Conservation (phyloP, 78 protist species). For the Guillardia theta region DNA sequence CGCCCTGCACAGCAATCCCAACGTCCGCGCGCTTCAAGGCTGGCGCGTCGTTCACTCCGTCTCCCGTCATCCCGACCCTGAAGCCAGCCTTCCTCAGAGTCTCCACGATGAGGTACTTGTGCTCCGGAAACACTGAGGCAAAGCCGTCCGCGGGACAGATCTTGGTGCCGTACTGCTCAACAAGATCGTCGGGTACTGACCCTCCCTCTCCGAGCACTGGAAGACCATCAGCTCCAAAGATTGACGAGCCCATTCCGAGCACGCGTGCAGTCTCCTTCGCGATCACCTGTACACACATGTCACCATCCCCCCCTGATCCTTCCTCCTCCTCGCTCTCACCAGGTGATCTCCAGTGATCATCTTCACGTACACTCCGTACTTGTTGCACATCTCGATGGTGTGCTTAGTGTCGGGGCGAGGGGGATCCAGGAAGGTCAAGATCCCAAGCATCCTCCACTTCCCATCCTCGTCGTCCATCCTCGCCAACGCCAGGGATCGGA, state of each 20-base stretch:
- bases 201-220: conserved; percentile 11
- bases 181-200: not conserved
- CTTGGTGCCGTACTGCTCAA: not conserved
- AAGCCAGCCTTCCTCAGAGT: conserved; percentile 49
- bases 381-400: not conserved
- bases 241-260: conserved; percentile 39
- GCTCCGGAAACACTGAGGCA: conserved; percentile 81
- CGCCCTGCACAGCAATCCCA: conserved; percentile 32
- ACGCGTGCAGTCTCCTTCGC: conserved; percentile 81
- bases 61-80: conserved; percentile 93
- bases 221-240: not conserved
- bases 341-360: conserved; percentile 18
- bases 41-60: conserved; percentile 98
- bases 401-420: conserved; percentile 37
- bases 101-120: conserved; percentile 86
- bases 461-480: not conserved
- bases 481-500: conserved; percentile 23
- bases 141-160: not conserved
- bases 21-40: conserved; percentile 92
- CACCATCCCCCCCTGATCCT: too few relatives aligned
- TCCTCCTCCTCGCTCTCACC: not conserved
- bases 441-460: conserved; percentile 3
- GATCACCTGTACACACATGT: not conserved
- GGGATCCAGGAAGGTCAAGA: conserved; percentile 30
- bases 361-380: conserved; percentile 10